Base-by-base conservation (phyloP, 805 yeast species). In the Brettanomyces bruxellensis region DNA sequence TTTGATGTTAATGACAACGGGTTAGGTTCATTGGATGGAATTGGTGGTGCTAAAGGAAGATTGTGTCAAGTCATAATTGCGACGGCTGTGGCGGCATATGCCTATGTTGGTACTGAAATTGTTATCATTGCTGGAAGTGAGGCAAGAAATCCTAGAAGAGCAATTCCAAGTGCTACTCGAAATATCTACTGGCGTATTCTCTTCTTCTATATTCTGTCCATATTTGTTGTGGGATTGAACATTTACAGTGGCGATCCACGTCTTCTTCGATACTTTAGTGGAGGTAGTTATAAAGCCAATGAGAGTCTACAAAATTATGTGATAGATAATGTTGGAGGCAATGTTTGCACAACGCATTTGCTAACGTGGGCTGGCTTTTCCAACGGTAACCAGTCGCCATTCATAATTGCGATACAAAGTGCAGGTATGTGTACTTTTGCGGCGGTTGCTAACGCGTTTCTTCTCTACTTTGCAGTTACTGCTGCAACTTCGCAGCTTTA, bases 121-220 rank as follows among this genome's bases (percentile, higher is more conserved):
- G 90, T 87, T 11, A 79, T 86, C 51, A 78, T 86, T 46, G 91
- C 93, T 3, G 88, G 91, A 5, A 86, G 90, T 61, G 95, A 86
- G 61, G 85, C 90, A n/a, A 70, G 81, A 49, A 81, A 84, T 52
- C 95, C 95, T 4, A 69, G 93, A 52, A 78, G 73, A 50, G 80
- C 91, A 0, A 69, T 86, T 14, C 95, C 95, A 1, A 72, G 81
- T 9, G 91, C 93, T 1, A 84, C 90, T 3, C 79, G 73, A 53
- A 71, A 83, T 54, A 86, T 85, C 3, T 84, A 85, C 58, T 82
- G 85, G 73, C 69, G 90, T 55, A 76, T 86, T 35, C 55, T 82
- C 4, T 45, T 83, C 1, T 75, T 85, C 51, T 86, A 86, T 61
- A 61, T 85, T 41, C 59, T 86, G 18, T 76, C 87, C 3, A 73